Evolutionary conservation across 2,329 filamentous ascomycete species (phyloP), one percentile per base, ranked within the genome.

Genomic region (Fusarium dimerum): DNA sequence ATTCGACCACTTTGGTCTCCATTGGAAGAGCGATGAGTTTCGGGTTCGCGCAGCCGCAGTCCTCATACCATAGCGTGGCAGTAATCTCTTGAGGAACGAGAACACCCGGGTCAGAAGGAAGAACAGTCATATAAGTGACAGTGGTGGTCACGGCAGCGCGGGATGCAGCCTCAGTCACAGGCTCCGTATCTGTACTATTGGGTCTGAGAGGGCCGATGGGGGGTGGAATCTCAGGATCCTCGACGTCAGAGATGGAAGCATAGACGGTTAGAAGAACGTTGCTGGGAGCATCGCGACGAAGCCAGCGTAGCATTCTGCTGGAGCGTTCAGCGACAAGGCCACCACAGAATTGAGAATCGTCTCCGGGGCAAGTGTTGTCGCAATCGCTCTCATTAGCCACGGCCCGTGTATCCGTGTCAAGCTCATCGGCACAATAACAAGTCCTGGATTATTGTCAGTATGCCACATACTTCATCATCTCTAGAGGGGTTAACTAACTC

Each of bases 371-470:
- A 0, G 65, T 62, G 2, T 60, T 57, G 47, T 73, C 58, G 56
- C 78, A 79, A 11, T 40, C 50, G 4, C 39, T 51, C 12, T 54
- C 41, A 17, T 55, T 46, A 5, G 54, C 46, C 2, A 72, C 56
- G 12, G 76, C 71, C 12, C 59, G 67, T n/a, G 76, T 74, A 42
- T 71, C 68, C 5, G 66, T 64, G 38, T 75, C 74, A 16, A 80
- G 66, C 2, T 47, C 52, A 12, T 73, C 66, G 34, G 76, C 76
- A 51, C 78, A 81, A 65, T 76, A 78, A 60, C 78, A 81, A 18
- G 65, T 66, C 11, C 66, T 73, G 29, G 9, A n/a, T 8, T 7
- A 4, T 17, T 20, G 32, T 58, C n/a, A 56, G 47, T 44, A 26
- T 13, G 38, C 32, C 18, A 41, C 1, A 16, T 1, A 15, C 12